Base-by-base conservation (phyloP, 2,329 filamentous ascomycete genomes). In the Fusarium mexicanum region DNA sequence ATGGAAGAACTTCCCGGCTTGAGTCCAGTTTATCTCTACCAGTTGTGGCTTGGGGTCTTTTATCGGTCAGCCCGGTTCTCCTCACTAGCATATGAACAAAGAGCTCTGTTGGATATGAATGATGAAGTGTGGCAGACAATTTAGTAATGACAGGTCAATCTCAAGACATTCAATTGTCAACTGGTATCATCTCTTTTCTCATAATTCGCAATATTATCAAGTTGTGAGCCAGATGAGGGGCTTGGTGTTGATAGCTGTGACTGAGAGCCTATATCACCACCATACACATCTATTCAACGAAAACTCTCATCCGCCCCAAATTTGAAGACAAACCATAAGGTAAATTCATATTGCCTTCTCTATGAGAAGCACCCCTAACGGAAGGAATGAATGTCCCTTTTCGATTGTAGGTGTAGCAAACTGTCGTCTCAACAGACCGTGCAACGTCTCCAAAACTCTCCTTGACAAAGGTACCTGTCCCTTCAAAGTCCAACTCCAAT, bases 331-430 rank as follows among this genome's bases (percentile, higher is more conserved):
- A 3, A 6, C 2, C 14, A n/a, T 17, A 17, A 1, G 6, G 10
- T 6, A 29, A 9, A 9, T 50, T 8, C 2, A 3, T 4, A 0
- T 0, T 7, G 0, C 22, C 29, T 7, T n/a, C 47, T 0, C 3
- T 33, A 12, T 17, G 2, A 2, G 48, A 51, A 10, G 48, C 8
- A 24, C 12, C n/a, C 48, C 17, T 51, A 0, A 35, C 8, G 0
- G 8, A 2, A 8, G 31, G 31, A 11, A 51, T 35, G 6, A 51
- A 24, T 2, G 1, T 24, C 12, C 22, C 31, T 2, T 9, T 0
- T 11, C 2, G 48, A 2, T 0, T 14, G 8, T 24, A 51, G 0
- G 2, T 24, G 24, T 20, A 35, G 1, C 0, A 24, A 24, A 10
- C 12, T 0, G 31, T 8, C 0, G 4, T 10, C 31, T 51, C n/a